Evolutionary conservation across 352 stramenopile species (phyloP).

Genomic region (Globisporangium spiculum): DNA sequence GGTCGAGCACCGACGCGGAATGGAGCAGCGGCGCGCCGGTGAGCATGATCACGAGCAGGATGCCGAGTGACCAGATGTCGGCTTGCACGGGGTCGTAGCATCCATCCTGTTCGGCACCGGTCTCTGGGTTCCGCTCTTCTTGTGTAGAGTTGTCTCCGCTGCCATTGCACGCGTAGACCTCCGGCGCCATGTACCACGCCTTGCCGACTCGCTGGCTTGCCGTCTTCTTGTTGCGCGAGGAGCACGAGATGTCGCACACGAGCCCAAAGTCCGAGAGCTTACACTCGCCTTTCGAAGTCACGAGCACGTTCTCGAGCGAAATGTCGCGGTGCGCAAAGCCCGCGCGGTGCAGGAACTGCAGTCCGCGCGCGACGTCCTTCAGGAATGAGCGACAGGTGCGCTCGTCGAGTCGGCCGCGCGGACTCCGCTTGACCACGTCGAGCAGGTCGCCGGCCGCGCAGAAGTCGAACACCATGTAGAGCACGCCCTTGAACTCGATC

Average conservation of each 20-base stretch:
- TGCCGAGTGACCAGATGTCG: slow-evolving; percentile 65
- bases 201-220: slow-evolving; percentile 46
- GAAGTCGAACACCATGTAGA: slow-evolving; percentile 57
- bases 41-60: slow-evolving; percentile 65
- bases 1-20: slow-evolving; percentile 27
- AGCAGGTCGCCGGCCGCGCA: slow-evolving; percentile 55
- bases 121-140: slow-evolving; percentile 7
- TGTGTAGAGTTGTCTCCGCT: not conserved
- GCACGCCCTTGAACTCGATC: slow-evolving; percentile 30
- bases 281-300: slow-evolving; percentile 29
- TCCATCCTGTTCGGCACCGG: slow-evolving; percentile 23
- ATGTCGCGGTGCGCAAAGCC: slow-evolving; percentile 61
- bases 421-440: slow-evolving; percentile 35
- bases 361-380: slow-evolving; percentile 30
- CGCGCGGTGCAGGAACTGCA: slow-evolving; percentile 35
- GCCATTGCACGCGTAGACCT: slow-evolving; percentile 43
- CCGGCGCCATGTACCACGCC: slow-evolving; percentile 64
- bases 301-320: slow-evolving; percentile 61
- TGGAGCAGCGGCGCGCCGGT: slow-evolving; percentile 43
- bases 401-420: slow-evolving; percentile 31
- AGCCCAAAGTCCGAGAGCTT: slow-evolving; percentile 61
- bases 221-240: slow-evolving; percentile 20
- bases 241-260: slow-evolving; percentile 17
- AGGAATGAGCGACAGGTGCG: slow-evolving; percentile 34
- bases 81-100: slow-evolving; percentile 42